Conservation (phyloP, 495 filamentous ascomycete genomes). For the Xylaria acuta region DNA sequence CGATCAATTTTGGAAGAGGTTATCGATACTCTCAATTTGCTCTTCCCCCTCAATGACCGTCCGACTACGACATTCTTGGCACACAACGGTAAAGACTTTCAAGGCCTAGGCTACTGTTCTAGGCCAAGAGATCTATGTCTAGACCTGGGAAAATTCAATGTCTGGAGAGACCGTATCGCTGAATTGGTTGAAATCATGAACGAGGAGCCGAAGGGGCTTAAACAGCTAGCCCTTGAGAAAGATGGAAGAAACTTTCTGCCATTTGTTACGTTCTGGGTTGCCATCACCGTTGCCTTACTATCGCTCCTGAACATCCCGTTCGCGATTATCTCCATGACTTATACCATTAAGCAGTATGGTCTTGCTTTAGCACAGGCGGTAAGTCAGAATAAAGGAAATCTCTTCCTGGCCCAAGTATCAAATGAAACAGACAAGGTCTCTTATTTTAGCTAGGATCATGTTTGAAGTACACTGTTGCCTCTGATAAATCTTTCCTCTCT, state of each 20-base stretch:
- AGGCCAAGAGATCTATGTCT: constrained; percentile 13
- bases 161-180: constrained; percentile 21
- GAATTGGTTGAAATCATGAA: constrained; percentile 20
- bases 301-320: neutral
- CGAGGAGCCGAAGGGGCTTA: constrained; percentile 22
- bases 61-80: constrained; percentile 14
- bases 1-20: constrained; percentile 20
- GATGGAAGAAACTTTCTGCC: constrained; percentile 17
- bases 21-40: constrained; percentile 29
- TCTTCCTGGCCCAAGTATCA: neutral
- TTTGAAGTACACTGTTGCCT: neutral
- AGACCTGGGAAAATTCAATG: constrained; percentile 19
- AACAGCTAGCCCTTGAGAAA: constrained; percentile 22
- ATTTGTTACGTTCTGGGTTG: constrained; percentile 29
- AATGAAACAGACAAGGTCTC: neutral
- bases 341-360: neutral
- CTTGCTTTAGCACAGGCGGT: neutral
- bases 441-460: neutral
- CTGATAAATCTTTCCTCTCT: neutral
- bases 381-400: neutral
- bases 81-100: constrained; percentile 24
- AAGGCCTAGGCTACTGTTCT: constrained; percentile 25
- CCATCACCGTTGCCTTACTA: neutral
- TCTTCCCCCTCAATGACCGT: constrained; percentile 26
- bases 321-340: neutral